Percentiles rank a stretch among this genome's conserved stretches.
phyloP scores from a whole-genome alignment of 805 yeast species.

The Pichia californica region DNA sequence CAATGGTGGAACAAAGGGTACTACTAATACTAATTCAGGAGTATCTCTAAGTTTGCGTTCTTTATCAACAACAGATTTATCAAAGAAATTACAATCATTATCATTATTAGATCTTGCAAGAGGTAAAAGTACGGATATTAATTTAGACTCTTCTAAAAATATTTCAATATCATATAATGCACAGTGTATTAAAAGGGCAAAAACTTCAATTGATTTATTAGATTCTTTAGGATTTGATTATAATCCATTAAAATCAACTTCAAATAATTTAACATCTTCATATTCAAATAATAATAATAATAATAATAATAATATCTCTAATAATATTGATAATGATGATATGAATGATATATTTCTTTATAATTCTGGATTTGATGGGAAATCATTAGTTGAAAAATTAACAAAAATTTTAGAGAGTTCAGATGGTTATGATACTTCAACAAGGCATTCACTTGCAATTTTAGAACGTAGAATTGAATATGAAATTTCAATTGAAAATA shows the following conservation, averaged over 20 bases:
- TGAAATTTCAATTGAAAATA: constrained; percentile 2
- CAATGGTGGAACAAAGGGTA: neutral
- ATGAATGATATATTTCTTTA: neutral
- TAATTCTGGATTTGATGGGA: constrained; percentile 5
- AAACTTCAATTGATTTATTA: constrained; percentile 9
- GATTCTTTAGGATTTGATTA: constrained; percentile 6
- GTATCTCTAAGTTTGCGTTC: constrained; percentile 34
- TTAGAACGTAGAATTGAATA: constrained; percentile 21
- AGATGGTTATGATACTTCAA: constrained; percentile 34
- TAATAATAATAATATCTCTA: neutral
- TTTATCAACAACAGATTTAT: constrained; percentile 29
- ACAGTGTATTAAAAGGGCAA: constrained; percentile 8
- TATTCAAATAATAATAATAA: neutral
- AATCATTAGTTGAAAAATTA: constrained; percentile 7
- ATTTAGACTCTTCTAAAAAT: neutral
- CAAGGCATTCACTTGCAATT: constrained; percentile 26
- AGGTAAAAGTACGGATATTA: neutral
- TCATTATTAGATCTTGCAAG: constrained; percentile 9
- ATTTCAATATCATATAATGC: neutral
- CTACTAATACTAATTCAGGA: constrained; percentile 24
- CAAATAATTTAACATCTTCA: neutral
- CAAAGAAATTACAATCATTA: constrained; percentile 23
- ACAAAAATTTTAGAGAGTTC: constrained; percentile 10
- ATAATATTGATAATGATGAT: constrained; percentile 1
- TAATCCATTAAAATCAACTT: neutral